Percentiles rank a stretch among this genome's conserved stretches.
phyloP scores from a whole-genome alignment of 2,329 filamentous ascomycete species.

The Cladosporium sp. region DNA sequence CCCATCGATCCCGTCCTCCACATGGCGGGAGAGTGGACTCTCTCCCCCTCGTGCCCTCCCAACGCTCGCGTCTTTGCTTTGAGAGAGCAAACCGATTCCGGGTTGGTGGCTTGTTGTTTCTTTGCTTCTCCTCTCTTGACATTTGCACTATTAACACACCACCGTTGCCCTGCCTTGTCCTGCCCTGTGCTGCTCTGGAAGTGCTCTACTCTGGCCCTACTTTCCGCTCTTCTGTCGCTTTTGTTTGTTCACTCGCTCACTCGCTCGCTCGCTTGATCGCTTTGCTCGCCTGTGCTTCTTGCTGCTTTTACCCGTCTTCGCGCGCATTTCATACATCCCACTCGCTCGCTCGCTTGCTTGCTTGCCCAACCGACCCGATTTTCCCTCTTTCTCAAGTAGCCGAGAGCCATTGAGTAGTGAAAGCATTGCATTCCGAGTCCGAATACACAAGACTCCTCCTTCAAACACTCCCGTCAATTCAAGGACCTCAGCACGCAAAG shows the following conservation, averaged over 20 bases:
- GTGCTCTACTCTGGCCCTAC: too few relatives aligned
- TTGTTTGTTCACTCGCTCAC: too few relatives aligned
- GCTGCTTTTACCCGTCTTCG: neutral
- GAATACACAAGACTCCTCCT: too few relatives aligned
- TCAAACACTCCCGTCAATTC: too few relatives aligned
- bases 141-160: neutral
- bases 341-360: neutral
- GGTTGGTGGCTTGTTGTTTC: neutral
- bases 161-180: neutral
- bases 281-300: neutral
- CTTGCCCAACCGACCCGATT: neutral
- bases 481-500: too few relatives aligned
- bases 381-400: neutral
- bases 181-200: neutral
- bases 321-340: neutral
- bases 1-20: slow-evolving; percentile 4
- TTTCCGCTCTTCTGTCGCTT: too few relatives aligned
- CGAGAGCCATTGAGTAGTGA: too few relatives aligned
- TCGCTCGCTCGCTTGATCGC: neutral
- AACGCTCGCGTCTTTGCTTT: slow-evolving; percentile 6
- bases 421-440: too few relatives aligned
- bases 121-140: neutral
- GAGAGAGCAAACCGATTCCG: neutral
- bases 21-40: slow-evolving; percentile 1
- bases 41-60: too few relatives aligned